Percentiles rank a stretch among this genome's conserved stretches.
Evolutionary conservation across 495 filamentous ascomycete species (phyloP).

Genomic region (Extremus antarcticus): DNA sequence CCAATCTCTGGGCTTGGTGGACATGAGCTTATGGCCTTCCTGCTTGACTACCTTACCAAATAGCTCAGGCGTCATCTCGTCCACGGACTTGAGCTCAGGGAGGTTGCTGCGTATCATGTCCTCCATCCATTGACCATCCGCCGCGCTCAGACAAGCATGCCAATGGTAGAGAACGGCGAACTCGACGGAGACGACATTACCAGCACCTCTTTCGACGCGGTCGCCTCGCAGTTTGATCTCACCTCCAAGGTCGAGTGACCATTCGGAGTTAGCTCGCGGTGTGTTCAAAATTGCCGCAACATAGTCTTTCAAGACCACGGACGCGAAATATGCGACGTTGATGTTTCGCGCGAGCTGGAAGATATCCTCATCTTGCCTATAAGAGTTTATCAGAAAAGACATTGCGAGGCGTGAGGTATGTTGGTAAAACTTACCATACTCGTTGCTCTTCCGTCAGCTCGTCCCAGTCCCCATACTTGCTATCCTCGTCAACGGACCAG

Average conservation of each 20-base stretch:
- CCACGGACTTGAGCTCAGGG: constrained; percentile 21
- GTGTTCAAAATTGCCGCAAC: constrained; percentile 28
- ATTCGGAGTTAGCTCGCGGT: constrained; percentile 25
- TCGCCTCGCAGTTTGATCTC: constrained; percentile 22
- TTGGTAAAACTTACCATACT: constrained; percentile 14
- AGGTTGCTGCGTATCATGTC: constrained; percentile 12
- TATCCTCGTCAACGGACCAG: constrained; percentile 22
- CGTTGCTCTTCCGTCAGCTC: constrained; percentile 15
- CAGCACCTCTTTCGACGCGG: constrained; percentile 23
- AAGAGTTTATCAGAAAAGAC: not conserved
- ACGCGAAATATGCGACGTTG: constrained; percentile 28
- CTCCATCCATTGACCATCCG: constrained; percentile 28
- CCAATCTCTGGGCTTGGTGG: constrained; percentile 41
- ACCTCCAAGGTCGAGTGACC: constrained; percentile 24
- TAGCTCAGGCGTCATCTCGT: constrained; percentile 40
- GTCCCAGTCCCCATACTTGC: constrained; percentile 24
- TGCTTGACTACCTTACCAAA: constrained; percentile 44
- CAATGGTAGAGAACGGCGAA: constrained; percentile 29
- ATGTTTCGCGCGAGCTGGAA: constrained; percentile 27
- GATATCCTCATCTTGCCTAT: constrained; percentile 26
- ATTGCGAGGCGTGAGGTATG: not conserved
- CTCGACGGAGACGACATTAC: constrained; percentile 28
- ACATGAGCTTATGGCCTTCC: constrained; percentile 40
- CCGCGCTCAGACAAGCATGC: constrained; percentile 26
- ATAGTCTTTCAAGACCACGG: constrained; percentile 25